Evolutionary conservation across 192 early-diverging fungal genomes (phyloP), one percentile per base, ranked within the genome.

Genomic region (Coemansia reversa): DNA sequence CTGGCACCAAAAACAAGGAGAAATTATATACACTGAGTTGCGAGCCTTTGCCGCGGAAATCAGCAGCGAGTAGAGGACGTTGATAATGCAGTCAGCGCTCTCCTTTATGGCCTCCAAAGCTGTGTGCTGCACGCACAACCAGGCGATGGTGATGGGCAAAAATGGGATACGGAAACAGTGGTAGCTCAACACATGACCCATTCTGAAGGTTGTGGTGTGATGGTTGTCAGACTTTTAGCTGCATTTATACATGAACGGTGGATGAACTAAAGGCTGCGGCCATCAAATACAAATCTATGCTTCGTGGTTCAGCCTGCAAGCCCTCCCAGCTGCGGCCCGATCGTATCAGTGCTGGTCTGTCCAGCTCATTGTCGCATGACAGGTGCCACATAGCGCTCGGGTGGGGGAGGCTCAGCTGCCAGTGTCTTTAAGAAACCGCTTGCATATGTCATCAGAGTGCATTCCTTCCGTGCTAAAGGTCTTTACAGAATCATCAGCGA

Each of bases 371-470:
- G 9, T 14, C 14, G 32, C 55, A 3, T 56, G 33, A 18, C 55
- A 18, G 22, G 55, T 2, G 19, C n/a, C 32, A 24, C 54, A 55
- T 32, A 28, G 32, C 2, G 32, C 22, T 39, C 18, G 19, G n/a
- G 0, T 42, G 4, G n/a, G 9, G 12, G 42, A 12, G 24, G 56
- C 16, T 32, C 30, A 23, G 7, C 29, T 32, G 18, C 52, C 51
- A 9, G 62, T 51, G 52, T 64, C 55, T 23, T 68, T 60, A 19
- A 75, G 52, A 35, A 81, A 48, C 51, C 65, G 69, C 30, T 59
- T 66, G 66, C 66, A 81, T 23, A 81, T 81, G 9, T 81, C 79
- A 24, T 72, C 69, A 3, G 79, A 81, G 51, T 30, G 54, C 69
- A 81, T 58, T 39, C 67, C 66, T n/a, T 59, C 27, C 23, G 75